Conservation (phyloP, 805 yeast genomes). For the Sugiyamaella lignohabitans region DNA sequence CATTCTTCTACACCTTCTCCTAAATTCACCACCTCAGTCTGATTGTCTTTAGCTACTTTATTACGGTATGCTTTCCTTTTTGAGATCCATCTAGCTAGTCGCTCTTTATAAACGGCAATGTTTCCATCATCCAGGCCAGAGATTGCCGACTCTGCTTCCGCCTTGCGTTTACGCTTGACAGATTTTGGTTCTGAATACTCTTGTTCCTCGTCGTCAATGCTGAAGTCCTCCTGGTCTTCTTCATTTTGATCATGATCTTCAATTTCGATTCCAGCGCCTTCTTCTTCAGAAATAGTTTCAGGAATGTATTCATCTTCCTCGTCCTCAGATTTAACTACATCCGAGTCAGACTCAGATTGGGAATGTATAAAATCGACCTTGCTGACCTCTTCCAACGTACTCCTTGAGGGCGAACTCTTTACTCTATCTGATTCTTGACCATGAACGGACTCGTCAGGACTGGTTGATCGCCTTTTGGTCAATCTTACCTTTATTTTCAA, state of each 20-base stretch:
- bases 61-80: slow-evolving; percentile 44
- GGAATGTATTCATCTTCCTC: slow-evolving; percentile 22
- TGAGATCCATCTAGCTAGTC: slow-evolving; percentile 56
- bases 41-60: slow-evolving; percentile 20
- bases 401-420: too few species aligned
- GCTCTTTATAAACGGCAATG: slow-evolving; percentile 51
- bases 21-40: slow-evolving; percentile 12
- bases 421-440: neutral
- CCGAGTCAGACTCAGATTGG: slow-evolving; percentile 1
- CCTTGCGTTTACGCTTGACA: neutral
- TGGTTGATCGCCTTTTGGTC: too few species aligned
- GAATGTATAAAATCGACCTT: too few species aligned
- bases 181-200: slow-evolving; percentile 1
- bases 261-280: slow-evolving; percentile 4
- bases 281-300: neutral
- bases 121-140: slow-evolving; percentile 72
- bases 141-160: neutral
- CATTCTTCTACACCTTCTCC: slow-evolving; percentile 51
- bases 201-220: slow-evolving; percentile 3
- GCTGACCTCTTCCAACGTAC: neutral
- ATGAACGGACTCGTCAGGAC: neutral
- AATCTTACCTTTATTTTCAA: too few species aligned
- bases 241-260: slow-evolving; percentile 19
- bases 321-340: slow-evolving; percentile 18
- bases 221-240: slow-evolving; percentile 28